Evolutionary conservation across 2,329 filamentous ascomycete species (phyloP).

Genomic region (Clarireedia monteithiana): DNA sequence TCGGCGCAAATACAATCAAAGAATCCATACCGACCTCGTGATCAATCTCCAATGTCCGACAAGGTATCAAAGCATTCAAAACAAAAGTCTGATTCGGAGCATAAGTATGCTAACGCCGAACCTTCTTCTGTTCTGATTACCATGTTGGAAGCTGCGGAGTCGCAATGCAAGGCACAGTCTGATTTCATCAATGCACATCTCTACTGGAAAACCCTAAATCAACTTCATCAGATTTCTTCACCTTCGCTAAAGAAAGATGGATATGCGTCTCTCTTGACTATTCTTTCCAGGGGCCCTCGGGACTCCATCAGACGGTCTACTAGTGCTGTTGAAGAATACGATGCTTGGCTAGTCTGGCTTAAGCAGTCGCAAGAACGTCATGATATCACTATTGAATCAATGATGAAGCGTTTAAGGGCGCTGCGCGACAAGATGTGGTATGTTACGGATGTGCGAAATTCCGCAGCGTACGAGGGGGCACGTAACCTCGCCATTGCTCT

Average conservation of each 20-base stretch:
- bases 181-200: slow-evolving; percentile 79
- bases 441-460: slow-evolving; percentile 86
- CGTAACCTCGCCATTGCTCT: slow-evolving; percentile 79
- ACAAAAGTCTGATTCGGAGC: slow-evolving; percentile 20
- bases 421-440: slow-evolving; percentile 99
- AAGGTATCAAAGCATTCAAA: slow-evolving; percentile 15
- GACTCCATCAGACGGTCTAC: slow-evolving; percentile 63
- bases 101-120: slow-evolving; percentile 37
- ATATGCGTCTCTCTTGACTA: slow-evolving; percentile 63
- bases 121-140: slow-evolving; percentile 48
- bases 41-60: slow-evolving; percentile 12
- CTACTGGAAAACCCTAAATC: slow-evolving; percentile 76
- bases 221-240: slow-evolving; percentile 56
- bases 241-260: slow-evolving; percentile 57
- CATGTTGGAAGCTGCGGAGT: slow-evolving; percentile 70
- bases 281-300: slow-evolving; percentile 64
- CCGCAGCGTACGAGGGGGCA: slow-evolving; percentile 78
- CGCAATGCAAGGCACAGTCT: slow-evolving; percentile 67
- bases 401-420: slow-evolving; percentile 65
- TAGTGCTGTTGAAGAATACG: slow-evolving; percentile 68
- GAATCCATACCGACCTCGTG: slow-evolving; percentile 44
- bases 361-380: slow-evolving; percentile 76
- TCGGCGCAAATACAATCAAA: slow-evolving; percentile 43
- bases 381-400: slow-evolving; percentile 63
- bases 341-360: slow-evolving; percentile 75